Percentiles rank a stretch among this genome's conserved stretches.
Evolutionary conservation across 2,329 filamentous ascomycete species (phyloP).

Genomic region (Aspergillus fumigatiaffinis): DNA sequence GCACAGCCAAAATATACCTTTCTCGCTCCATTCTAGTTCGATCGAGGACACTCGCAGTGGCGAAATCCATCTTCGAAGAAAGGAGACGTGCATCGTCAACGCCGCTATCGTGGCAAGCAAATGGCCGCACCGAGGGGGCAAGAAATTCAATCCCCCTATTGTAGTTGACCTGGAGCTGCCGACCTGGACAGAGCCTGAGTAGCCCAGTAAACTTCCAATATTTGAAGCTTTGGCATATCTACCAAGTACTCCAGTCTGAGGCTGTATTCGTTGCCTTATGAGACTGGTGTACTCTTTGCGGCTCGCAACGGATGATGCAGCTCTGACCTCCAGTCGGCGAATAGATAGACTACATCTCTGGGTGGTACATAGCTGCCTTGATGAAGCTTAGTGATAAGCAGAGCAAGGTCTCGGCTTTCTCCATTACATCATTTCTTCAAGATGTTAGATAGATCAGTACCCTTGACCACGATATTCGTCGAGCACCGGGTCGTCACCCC

Average conservation of each 20-base stretch:
- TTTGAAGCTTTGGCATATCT: background rate
- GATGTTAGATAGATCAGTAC: background rate
- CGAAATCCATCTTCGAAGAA: conserved; percentile 33
- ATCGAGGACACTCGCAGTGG: conserved; percentile 1
- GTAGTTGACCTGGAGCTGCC: conserved; percentile 75
- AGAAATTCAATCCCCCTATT: conserved; percentile 71
- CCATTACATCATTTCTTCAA: conserved; percentile 1
- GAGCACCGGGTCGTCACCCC: background rate
- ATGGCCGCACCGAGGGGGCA: conserved; percentile 59
- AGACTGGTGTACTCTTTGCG: conserved; percentile 1
- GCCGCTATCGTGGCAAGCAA: conserved; percentile 68
- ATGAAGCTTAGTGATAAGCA: background rate
- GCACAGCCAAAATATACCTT: conserved; percentile 1
- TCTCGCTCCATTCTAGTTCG: background rate
- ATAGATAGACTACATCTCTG: conserved; percentile 2
- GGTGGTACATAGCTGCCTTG: conserved; percentile 12
- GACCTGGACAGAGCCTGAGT: conserved; percentile 7
- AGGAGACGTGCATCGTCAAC: conserved; percentile 76
- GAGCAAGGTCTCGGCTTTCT: background rate
- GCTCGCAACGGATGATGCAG: conserved; percentile 9
- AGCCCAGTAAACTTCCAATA: background rate
- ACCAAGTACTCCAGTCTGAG: background rate
- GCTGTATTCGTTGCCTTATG: background rate
- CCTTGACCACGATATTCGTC: background rate
- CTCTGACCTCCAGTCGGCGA: conserved; percentile 12